Conservation (phyloP, 495 filamentous ascomycete genomes). For the Podospora pseudocomata region DNA sequence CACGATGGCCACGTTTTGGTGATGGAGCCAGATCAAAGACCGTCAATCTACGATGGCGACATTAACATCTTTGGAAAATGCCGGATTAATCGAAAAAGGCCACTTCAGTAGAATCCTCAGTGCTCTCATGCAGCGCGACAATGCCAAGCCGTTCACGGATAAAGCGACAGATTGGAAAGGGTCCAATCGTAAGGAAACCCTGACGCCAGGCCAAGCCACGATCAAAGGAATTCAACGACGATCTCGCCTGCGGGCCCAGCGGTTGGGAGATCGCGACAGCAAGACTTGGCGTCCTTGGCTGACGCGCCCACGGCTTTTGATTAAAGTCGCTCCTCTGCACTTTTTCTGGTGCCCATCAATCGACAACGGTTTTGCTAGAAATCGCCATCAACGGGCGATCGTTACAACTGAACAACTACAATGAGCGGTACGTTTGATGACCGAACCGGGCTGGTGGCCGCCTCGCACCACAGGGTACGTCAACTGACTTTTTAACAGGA, state of each 20-base stretch:
- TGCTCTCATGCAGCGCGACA: neutral
- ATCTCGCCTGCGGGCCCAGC: neutral
- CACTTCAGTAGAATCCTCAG: too few species aligned
- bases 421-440: slow-evolving; percentile 1
- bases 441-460: too few species aligned
- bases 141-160: neutral
- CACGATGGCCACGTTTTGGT: neutral
- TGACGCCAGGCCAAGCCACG: neutral
- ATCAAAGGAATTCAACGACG: neutral
- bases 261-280: neutral
- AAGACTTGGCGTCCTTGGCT: neutral
- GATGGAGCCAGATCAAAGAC: neutral
- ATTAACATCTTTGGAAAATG: neutral
- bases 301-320: neutral
- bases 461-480: neutral
- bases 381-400: too few species aligned
- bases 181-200: neutral
- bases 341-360: neutral
- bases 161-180: neutral
- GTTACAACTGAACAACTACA: neutral
- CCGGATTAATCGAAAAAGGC: neutral
- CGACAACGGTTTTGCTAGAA: neutral
- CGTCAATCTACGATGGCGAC: neutral
- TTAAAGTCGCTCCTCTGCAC: neutral
- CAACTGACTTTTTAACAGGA: neutral